A percentile compares a stretch with the other conserved stretches of the same genome.
Evolutionary conservation across 2,329 filamentous ascomycete genomes (phyloP).

Genomic region (Arachnopeziza araneosa): DNA sequence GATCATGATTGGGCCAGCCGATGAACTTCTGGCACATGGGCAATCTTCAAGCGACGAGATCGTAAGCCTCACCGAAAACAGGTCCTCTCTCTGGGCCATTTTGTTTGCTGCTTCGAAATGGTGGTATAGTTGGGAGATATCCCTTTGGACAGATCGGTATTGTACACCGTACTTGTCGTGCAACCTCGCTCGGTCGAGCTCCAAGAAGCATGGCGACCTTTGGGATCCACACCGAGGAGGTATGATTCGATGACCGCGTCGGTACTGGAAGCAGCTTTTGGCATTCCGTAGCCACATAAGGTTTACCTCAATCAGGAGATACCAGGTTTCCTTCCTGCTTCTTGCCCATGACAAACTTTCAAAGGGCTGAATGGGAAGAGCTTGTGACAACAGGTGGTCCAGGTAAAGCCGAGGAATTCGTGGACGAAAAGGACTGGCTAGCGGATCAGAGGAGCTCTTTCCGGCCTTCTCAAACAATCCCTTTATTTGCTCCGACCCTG

Average conservation of each 20-base stretch:
- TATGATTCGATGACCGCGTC: too few species aligned
- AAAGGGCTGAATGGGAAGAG: background rate
- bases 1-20: background rate
- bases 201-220: background rate
- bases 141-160: background rate
- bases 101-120: constrained; percentile 18
- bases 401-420: constrained; percentile 13
- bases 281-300: too few species aligned
- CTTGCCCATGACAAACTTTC: constrained; percentile 3
- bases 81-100: background rate
- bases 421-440: constrained; percentile 24
- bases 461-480: constrained; percentile 14
- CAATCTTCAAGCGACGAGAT: background rate
- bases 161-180: background rate
- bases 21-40: background rate
- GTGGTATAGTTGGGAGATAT: background rate
- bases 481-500: constrained; percentile 14
- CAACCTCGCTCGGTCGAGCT: background rate
- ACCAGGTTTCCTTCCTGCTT: constrained; percentile 7
- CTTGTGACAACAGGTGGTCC: constrained; percentile 16
- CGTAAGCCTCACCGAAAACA: background rate
- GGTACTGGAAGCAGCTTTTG: too few species aligned
- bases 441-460: background rate
- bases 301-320: background rate
- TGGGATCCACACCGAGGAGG: too few species aligned